A percentile compares a stretch with the other conserved stretches of the same genome.
These are phyloP conservation scores for Ceratocystis papillata DNA, from an alignment of 2,329 filamentous ascomycete genomes.

Conservation along the genomic window DNA sequence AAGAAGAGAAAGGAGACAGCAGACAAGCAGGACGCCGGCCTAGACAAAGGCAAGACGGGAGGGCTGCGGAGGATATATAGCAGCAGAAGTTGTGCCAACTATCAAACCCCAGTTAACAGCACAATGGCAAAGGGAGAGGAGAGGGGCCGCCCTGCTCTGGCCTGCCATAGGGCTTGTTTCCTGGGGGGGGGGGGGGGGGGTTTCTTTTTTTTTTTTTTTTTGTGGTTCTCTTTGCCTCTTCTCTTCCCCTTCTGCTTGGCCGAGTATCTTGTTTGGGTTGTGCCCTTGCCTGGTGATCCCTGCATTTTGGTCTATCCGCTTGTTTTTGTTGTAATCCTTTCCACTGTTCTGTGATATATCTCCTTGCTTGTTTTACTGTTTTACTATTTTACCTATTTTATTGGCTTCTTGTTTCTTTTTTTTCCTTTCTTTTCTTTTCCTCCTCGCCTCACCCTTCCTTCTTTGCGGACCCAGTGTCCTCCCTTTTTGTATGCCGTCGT, in stretches of 20 bases:
- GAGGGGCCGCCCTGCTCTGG: not conserved
- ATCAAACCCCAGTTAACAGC: not conserved
- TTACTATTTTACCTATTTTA: not conserved
- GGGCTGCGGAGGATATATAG: conserved; percentile 7
- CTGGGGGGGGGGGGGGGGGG: not conserved
- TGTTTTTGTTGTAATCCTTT: conserved; percentile 4
- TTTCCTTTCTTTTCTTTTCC: not conserved
- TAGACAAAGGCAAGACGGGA: not conserved
- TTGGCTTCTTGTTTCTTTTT: not conserved
- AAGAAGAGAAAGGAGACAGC: not conserved
- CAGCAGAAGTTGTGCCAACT: not conserved
- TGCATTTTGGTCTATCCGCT: not conserved
- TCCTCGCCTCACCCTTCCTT: not conserved
- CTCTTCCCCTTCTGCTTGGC: not conserved
- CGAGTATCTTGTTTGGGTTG: not conserved
- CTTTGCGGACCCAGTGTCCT: not conserved
- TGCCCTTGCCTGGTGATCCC: not conserved
- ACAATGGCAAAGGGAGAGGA: not conserved
- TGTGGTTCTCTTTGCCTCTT: not conserved
- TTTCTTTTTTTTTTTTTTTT: too few species aligned
- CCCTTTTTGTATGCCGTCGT: not conserved
- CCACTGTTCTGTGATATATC: not conserved
- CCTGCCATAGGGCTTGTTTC: not conserved
- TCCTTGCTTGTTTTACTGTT: not conserved
- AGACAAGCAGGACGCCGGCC: not conserved